Base-by-base conservation (phyloP, 441 rosid species). In the Euphorbia schlechtendalii region DNA sequence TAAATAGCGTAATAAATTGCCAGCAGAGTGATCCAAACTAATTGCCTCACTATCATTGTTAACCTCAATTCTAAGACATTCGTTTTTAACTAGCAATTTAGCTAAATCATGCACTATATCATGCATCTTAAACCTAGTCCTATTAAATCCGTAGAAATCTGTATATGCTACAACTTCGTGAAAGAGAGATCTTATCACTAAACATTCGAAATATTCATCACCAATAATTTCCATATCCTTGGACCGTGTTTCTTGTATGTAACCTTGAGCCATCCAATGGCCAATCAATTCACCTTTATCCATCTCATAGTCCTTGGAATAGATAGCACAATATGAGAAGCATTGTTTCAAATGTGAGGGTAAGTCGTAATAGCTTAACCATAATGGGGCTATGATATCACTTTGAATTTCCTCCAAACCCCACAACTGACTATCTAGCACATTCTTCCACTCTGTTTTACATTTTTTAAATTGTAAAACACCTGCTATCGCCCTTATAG, bases 81-180 rank as follows among this genome's bases (percentile, higher is more conserved):
- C 51, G 0, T 30, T 59, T 11, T 10, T 48, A 8, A 28, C 12
- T n/a, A 41, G 58, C 21, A 21, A 59, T 5, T 36, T 5, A 36
- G 63, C 63, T n/a, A 59, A 59, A 59, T 67, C 70, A 12, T 67
- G 58, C 58, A 67, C 52, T 1, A 67, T 20, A 0, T 67, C 70
- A 59, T 67, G 70, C 70, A 67, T 59, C 51, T 59, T 67, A 36
- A 27, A 67, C 34, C 34, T 2, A 32, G 34, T 32, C 34, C 6
- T 32, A 6, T 32, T 32, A 32, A 32, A n/a, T n/a, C n/a, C 13
- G 2, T 51, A 0, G n/a, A n/a, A n/a, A n/a, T n/a, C n/a, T n/a
- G n/a, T n/a, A n/a, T n/a, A 0, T 7, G 2, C 13, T 8, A 0
- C 40, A 25, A 59, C 24, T 22, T 59, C 57, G 15, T 67, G 70